phyloP scores from a whole-genome alignment of 768 basidiomycete species.

The Porphyrellus cyaneotinctus region DNA sequence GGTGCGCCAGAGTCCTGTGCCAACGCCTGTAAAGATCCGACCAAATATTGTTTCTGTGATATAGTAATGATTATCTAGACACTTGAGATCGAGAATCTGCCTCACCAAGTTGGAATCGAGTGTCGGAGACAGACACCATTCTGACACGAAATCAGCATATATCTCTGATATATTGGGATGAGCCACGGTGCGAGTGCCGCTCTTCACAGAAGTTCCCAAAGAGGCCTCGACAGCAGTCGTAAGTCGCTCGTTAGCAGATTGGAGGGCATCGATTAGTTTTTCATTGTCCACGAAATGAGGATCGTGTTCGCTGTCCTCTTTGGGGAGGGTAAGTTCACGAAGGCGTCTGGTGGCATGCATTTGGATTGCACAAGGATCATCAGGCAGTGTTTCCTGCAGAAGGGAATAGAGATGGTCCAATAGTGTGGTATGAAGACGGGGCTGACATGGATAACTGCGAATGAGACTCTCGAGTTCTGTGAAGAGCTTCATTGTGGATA shows the following conservation, averaged over 20 bases:
- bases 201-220: slow-evolving; percentile 6
- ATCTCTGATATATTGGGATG: slow-evolving; percentile 32
- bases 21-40: slow-evolving; percentile 39
- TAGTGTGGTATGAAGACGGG: slow-evolving; percentile 36
- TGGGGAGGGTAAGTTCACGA: slow-evolving; percentile 27
- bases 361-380: slow-evolving; percentile 36
- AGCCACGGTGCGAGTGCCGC: slow-evolving; percentile 12
- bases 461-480: slow-evolving; percentile 40
- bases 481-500: slow-evolving; percentile 41
- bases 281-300: slow-evolving; percentile 14
- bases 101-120: slow-evolving; percentile 33
- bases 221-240: slow-evolving; percentile 28
- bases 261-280: slow-evolving; percentile 27
- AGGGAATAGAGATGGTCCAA: slow-evolving; percentile 43
- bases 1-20: slow-evolving; percentile 21
- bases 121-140: slow-evolving; percentile 41
- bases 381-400: slow-evolving; percentile 35
- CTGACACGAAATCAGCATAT: slow-evolving; percentile 44
- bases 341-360: slow-evolving; percentile 38
- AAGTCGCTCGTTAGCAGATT: slow-evolving; percentile 30
- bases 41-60: slow-evolving; percentile 52
- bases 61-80: not conserved
- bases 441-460: slow-evolving; percentile 40
- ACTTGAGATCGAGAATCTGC: not conserved
- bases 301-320: slow-evolving; percentile 17